These are phyloP conservation scores for Stevia rebaudiana DNA, from an alignment of 140 eudicot species.

Conservation along the genomic window DNA sequence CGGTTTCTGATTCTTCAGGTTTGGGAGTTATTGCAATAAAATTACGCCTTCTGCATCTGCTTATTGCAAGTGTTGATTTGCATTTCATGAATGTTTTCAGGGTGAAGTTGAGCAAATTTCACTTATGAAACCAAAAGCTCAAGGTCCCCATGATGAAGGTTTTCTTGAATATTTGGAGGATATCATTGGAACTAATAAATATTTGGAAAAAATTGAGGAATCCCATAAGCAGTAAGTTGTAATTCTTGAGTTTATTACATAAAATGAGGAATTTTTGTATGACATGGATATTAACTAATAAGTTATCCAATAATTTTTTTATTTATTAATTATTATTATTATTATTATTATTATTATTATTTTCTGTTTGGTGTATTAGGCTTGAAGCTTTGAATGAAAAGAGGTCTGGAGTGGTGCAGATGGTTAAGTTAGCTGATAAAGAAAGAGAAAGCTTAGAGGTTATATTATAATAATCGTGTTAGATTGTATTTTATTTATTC, in stretches of 20 bases:
- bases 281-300: neutral
- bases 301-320: neutral
- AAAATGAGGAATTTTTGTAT: neutral
- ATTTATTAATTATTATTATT: too few species aligned
- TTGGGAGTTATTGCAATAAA: neutral
- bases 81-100: constrained; percentile 28
- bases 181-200: constrained; percentile 82
- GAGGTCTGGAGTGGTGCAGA: constrained; percentile 89
- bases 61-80: neutral
- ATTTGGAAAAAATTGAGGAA: constrained; percentile 75
- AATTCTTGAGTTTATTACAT: neutral
- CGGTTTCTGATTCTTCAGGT: constrained; percentile 98
- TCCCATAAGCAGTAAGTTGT: constrained; percentile 72
- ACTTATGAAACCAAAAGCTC: constrained; percentile 91
- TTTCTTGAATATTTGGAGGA: constrained; percentile 94
- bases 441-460: constrained; percentile 95
- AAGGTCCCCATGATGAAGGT: constrained; percentile 94
- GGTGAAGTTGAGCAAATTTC: constrained; percentile 99
- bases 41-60: neutral
- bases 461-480: constrained; percentile 18
- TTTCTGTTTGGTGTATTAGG: constrained; percentile 34
- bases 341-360: too few species aligned
- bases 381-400: constrained; percentile 75
- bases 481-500: neutral
- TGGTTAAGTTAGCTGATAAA: constrained; percentile 96